A percentile compares a stretch with the other conserved stretches of the same genome.
These are phyloP conservation scores for Saccharomyces hybrid DNA, from an alignment of 1,139 yeast genomes.

Conservation along the genomic window DNA sequence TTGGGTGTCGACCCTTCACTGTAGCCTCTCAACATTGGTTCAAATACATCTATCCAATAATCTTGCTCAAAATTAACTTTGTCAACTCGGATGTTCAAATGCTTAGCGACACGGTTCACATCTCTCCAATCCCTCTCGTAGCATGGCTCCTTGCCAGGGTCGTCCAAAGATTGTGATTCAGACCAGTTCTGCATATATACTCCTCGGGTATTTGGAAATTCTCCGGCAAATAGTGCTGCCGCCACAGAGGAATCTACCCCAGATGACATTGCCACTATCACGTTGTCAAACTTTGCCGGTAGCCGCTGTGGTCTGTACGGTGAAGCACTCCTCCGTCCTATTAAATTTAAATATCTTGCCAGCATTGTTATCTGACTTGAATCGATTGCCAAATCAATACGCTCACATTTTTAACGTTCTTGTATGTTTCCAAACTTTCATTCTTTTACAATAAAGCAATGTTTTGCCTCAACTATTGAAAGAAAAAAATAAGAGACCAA, in stretches of 20 bases:
- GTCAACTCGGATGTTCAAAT: conserved; percentile 59
- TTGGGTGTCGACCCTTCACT: conserved; percentile 78
- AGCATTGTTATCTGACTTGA: not conserved
- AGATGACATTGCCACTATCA: conserved; percentile 87
- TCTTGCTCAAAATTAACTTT: conserved; percentile 81
- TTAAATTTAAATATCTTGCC: not conserved
- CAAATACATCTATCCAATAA: conserved; percentile 87
- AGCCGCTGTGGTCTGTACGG: conserved; percentile 34
- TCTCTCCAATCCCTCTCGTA: conserved; percentile 86
- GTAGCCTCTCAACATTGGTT: conserved; percentile 79
- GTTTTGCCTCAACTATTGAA: not conserved
- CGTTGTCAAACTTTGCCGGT: conserved; percentile 49
- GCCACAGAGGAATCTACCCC: conserved; percentile 95
- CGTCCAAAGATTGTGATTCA: conserved; percentile 35
- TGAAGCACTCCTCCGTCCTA: conserved; percentile 7
- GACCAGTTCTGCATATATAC: conserved; percentile 93
- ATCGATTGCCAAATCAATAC: not conserved
- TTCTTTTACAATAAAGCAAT: not conserved
- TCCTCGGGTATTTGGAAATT: conserved; percentile 52
- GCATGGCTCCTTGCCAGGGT: conserved; percentile 40
- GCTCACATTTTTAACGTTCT: not conserved
- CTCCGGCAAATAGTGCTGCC: conserved; percentile 59
- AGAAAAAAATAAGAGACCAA: not conserved
- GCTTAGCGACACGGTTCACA: conserved; percentile 57
- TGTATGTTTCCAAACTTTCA: not conserved